Percentiles rank a stretch among this genome's conserved stretches.
phyloP scores from a whole-genome alignment of 78 protist genomes.

The Dictyostelium discoideum region dicty_2.7 NC_007088.5:6417001-6417500 shows the following conservation, averaged over 20 bases:
- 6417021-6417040: neutral
- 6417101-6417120: neutral
- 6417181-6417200: neutral
- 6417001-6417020: neutral
- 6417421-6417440: slow-evolving; percentile 61
- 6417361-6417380: slow-evolving; percentile 22
- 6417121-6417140: neutral
- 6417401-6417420: slow-evolving; percentile 19
- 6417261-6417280: too few species aligned
- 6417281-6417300: too few species aligned
- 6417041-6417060: neutral
- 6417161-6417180: neutral
- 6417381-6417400: slow-evolving; percentile 69
- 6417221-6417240: neutral
- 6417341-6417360: neutral
- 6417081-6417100: neutral
- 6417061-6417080: neutral
- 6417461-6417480: slow-evolving; percentile 60
- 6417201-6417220: neutral
- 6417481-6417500: slow-evolving; percentile 56
- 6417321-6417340: too few species aligned
- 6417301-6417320: too few species aligned
- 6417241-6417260: neutral
- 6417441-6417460: slow-evolving; percentile 79
- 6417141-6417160: neutral